Percentiles rank a stretch among this genome's conserved stretches.
Evolutionary conservation across 345 rosid species (phyloP).

Genomic region (Citrus trifoliata): DNA sequence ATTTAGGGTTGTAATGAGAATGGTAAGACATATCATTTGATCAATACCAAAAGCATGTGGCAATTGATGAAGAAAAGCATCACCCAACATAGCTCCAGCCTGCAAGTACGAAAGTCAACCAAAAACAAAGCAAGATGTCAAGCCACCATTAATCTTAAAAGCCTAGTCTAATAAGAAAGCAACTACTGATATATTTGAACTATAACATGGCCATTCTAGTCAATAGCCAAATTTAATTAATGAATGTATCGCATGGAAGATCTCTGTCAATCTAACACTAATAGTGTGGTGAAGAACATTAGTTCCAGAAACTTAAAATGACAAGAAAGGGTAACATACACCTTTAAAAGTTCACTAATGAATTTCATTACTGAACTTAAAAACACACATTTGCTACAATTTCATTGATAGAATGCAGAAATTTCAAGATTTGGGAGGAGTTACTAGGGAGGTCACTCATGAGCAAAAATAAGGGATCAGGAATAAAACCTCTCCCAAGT

Average conservation of each 20-base stretch:
- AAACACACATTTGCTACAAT: not conserved
- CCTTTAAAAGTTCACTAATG: not conserved
- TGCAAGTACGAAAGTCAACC: slow-evolving; percentile 24
- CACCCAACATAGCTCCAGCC: slow-evolving; percentile 99
- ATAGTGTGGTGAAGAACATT: not conserved
- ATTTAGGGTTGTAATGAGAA: not conserved
- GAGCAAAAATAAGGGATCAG: too few relatives aligned
- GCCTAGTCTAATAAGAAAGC: not conserved
- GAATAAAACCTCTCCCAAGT: too few relatives aligned
- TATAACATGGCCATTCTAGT: not conserved
- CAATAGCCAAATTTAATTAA: not conserved
- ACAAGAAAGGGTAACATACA: not conserved
- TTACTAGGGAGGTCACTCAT: too few relatives aligned
- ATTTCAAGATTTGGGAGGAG: not conserved
- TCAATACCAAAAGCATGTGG: slow-evolving; percentile 93
- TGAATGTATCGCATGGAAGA: not conserved
- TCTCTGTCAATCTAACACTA: not conserved
- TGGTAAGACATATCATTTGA: not conserved
- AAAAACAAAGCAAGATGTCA: not conserved
- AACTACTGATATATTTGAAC: not conserved
- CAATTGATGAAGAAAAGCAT: slow-evolving; percentile 98
- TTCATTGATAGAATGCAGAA: not conserved
- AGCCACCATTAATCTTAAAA: not conserved
- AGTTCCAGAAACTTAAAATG: not conserved
- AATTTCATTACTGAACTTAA: not conserved